Evolutionary conservation across 202 grass and related monocot genomes (phyloP).

Genomic region (Hordeum pubiflorum): DNA sequence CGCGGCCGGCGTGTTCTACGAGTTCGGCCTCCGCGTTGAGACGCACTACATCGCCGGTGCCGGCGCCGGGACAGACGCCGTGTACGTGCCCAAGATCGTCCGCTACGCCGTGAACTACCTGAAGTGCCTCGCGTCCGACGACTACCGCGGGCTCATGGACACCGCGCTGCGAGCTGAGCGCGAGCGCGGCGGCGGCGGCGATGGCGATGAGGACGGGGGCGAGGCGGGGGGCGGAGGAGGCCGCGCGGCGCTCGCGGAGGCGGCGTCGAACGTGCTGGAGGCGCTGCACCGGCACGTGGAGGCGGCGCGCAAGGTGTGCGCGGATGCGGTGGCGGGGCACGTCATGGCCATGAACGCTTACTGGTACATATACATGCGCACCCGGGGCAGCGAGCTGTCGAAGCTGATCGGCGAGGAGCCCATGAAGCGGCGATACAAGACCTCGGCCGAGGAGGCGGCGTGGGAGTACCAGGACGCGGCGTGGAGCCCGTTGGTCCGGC

Average conservation of each 20-base stretch:
- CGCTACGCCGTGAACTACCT: constrained; percentile 62
- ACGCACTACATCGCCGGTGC: constrained; percentile 18
- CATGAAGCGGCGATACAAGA: constrained; percentile 42
- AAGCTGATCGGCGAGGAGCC: constrained; percentile 46
- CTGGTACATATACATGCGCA: constrained; percentile 75
- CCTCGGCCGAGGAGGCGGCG: constrained; percentile 54
- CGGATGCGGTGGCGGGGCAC: constrained; percentile 30
- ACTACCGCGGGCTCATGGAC: constrained; percentile 43
- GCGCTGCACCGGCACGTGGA: constrained; percentile 55
- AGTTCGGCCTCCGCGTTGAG: constrained; percentile 58
- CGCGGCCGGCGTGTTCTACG: constrained; percentile 42
- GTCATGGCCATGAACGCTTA: constrained; percentile 61
- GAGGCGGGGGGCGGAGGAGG: background rate
- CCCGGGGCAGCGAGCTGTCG: constrained; percentile 45
- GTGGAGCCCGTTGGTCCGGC: constrained; percentile 35
- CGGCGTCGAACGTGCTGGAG: constrained; percentile 35
- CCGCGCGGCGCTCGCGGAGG: constrained; percentile 24
- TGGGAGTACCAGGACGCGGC: constrained; percentile 52
- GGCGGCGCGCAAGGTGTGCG: constrained; percentile 27
- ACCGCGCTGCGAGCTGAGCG: constrained; percentile 39
- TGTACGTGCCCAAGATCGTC: constrained; percentile 53
- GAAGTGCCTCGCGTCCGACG: constrained; percentile 47
- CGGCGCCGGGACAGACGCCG: background rate
- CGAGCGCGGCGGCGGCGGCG: background rate
- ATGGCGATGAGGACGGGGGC: background rate